Evolutionary conservation across 305 asterid species (phyloP), one percentile per base, ranked within the genome.

Genomic region (Salvia sclarea): DNA sequence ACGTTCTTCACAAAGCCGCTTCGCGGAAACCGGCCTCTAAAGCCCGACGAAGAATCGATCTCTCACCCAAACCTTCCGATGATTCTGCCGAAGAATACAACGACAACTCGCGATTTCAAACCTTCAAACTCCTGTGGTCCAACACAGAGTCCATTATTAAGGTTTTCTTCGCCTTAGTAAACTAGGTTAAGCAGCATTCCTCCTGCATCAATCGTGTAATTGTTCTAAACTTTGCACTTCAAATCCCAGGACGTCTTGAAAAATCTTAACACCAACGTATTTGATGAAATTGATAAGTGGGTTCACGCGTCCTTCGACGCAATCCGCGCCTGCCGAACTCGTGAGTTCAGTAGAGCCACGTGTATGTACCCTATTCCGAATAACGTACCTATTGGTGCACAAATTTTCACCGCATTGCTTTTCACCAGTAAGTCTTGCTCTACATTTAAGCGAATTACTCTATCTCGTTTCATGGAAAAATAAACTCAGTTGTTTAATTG

Each of bases 1-100:
- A 83, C 71, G 77, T 94, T 73, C 95, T 88, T 54, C 97, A 87
- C 76, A 87, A 79, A 70, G 92, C 92, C 14, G 67, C 92, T 45
- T 71, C 78, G 43, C 74, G 79, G 1, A 85, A 87, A 44, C 57
- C 85, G 17, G 66, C 85, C 10, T 75, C 80, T 12, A 89, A 81
- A 82, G 11, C 81, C 22, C 69, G 86, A 17, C 79, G 93, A 66
- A 81, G 69, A 64, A 86, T 79, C 73, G 86, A 89, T 43, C 71
- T 80, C 16, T 85, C 83, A 11, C 77, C 83, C 8, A 64, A 77
- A 75, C 20, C 31, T 25, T 54, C 68, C 30, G 75, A 69, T 58
- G 58, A 55, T 64, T 69, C 74, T 18, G 11, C 74, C 1, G 73
- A 53, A 30, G 76, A 72, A 28, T 65, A 17, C 20, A 65, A 25